A percentile compares a stretch with the other conserved stretches of the same genome.
Conservation (phyloP, 352 stramenopile species). For the Phytophthora sojae region DNA sequence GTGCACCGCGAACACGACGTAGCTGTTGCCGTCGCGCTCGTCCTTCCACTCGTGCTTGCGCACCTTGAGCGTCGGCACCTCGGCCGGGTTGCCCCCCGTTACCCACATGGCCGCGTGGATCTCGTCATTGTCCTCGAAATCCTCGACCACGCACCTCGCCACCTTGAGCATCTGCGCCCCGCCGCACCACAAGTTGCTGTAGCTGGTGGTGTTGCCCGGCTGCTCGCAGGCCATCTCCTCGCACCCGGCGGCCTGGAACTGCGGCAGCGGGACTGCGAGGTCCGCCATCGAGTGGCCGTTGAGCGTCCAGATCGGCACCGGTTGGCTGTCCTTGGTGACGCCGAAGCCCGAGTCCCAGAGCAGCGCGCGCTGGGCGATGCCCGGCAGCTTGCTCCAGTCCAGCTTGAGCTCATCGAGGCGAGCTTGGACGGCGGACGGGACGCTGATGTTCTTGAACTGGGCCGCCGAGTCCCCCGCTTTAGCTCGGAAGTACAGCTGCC, state of each 20-base stretch:
- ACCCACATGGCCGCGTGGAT: slow-evolving; percentile 33
- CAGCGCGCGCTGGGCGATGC: slow-evolving; percentile 31
- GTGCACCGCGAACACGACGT: slow-evolving; percentile 23
- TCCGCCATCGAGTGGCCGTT: slow-evolving; percentile 19
- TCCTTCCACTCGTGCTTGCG: slow-evolving; percentile 26
- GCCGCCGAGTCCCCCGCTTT: slow-evolving; percentile 1
- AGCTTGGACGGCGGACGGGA: neutral
- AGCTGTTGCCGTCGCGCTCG: slow-evolving; percentile 5
- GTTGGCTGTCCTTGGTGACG: neutral
- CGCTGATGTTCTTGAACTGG: neutral
- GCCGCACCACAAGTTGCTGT: slow-evolving; percentile 24
- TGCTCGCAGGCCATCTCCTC: slow-evolving; percentile 18
- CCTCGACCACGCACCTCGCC: slow-evolving; percentile 22
- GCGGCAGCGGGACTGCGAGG: slow-evolving; percentile 18
- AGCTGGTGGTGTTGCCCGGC: slow-evolving; percentile 17
- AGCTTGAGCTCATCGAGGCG: neutral
- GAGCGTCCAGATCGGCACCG: slow-evolving; percentile 32
- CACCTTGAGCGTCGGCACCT: slow-evolving; percentile 6
- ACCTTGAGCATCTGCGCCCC: slow-evolving; percentile 27
- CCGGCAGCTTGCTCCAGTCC: slow-evolving; percentile 12
- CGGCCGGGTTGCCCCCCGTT: slow-evolving; percentile 13
- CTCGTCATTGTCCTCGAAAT: slow-evolving; percentile 4
- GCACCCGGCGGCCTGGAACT: slow-evolving; percentile 16
- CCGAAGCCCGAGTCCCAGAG: slow-evolving; percentile 37
- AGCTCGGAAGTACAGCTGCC: neutral